phyloP scores from a whole-genome alignment of 2,329 filamentous ascomycete species.

The Plenodomus biglobosus region DNA sequence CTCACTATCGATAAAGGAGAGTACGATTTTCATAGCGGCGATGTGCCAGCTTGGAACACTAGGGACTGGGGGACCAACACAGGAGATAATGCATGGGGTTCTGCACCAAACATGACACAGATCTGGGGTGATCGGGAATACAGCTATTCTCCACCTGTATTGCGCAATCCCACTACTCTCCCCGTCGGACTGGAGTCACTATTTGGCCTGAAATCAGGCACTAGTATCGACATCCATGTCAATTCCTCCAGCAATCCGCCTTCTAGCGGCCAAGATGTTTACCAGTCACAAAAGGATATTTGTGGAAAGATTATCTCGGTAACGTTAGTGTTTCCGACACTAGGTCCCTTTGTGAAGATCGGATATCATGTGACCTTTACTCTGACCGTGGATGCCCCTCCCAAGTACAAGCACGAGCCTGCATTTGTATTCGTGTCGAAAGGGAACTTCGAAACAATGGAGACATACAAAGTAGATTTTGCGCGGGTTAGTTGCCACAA shows the following conservation, averaged over 20 bases:
- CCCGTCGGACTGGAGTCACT: not conserved
- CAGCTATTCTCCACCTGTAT: too few relatives aligned
- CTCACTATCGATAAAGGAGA: not conserved
- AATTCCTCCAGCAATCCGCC: too few relatives aligned
- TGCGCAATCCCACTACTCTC: too few relatives aligned
- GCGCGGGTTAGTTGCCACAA: too few relatives aligned
- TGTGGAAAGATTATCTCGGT: too few relatives aligned
- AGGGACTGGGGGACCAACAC: not conserved
- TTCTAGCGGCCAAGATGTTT: too few relatives aligned
- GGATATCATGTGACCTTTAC: not conserved
- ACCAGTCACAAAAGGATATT: too few relatives aligned
- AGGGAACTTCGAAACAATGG: not conserved
- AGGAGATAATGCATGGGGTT: not conserved
- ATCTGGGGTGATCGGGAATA: too few relatives aligned
- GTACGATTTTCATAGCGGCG: not conserved
- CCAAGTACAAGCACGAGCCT: not conserved
- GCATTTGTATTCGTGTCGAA: not conserved
- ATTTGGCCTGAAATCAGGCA: slow-evolving; percentile 2
- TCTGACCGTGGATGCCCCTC: not conserved
- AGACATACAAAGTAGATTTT: not conserved
- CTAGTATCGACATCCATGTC: too few relatives aligned
- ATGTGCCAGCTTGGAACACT: not conserved
- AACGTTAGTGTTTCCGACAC: not conserved
- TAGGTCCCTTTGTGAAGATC: not conserved
- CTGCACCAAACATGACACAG: too few relatives aligned